Percentiles rank a stretch among this genome's conserved stretches.
Conservation (phyloP, 495 filamentous ascomycete genomes). For the Penicillium parvum region DNA sequence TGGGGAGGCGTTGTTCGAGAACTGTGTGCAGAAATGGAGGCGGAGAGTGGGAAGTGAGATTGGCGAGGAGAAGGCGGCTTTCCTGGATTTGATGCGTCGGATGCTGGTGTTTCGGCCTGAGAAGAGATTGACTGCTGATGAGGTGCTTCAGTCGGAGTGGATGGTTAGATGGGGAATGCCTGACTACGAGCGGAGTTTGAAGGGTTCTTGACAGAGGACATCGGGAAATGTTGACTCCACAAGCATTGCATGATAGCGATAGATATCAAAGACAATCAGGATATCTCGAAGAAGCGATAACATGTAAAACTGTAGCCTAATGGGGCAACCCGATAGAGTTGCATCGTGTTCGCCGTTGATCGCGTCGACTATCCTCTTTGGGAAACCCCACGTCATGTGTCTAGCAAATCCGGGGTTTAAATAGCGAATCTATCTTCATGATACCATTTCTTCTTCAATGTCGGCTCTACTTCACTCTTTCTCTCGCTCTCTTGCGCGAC, state of each 20-base stretch:
- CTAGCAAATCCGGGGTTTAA: background rate
- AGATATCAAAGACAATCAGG: too few species aligned
- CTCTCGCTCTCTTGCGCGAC: background rate
- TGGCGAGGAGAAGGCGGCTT: slow-evolving; percentile 18
- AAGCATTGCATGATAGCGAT: too few species aligned
- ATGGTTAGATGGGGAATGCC: slow-evolving; percentile 33
- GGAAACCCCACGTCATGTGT: slow-evolving; percentile 3
- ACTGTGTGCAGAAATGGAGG: slow-evolving; percentile 24
- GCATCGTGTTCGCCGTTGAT: slow-evolving; percentile 1
- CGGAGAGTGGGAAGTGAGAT: slow-evolving; percentile 14
- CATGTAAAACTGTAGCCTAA: background rate
- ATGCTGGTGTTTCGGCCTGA: slow-evolving; percentile 24
- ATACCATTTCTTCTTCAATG: background rate
- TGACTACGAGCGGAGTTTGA: slow-evolving; percentile 4
- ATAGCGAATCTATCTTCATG: background rate
- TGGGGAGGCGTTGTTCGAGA: slow-evolving; percentile 27
- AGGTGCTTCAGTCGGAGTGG: slow-evolving; percentile 24
- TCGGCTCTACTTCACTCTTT: background rate
- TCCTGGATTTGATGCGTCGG: slow-evolving; percentile 32
- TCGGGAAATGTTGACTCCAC: too few species aligned
- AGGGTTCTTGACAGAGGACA: too few species aligned
- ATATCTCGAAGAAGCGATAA: too few species aligned
- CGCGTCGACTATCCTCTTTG: slow-evolving; percentile 19
- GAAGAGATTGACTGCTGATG: slow-evolving; percentile 18
- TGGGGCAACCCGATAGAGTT: slow-evolving; percentile 12